A percentile compares a stretch with the other conserved stretches of the same genome.
phyloP scores from a whole-genome alignment of 1,139 yeast species.

The Hyphopichia pseudoburtonii region DNA sequence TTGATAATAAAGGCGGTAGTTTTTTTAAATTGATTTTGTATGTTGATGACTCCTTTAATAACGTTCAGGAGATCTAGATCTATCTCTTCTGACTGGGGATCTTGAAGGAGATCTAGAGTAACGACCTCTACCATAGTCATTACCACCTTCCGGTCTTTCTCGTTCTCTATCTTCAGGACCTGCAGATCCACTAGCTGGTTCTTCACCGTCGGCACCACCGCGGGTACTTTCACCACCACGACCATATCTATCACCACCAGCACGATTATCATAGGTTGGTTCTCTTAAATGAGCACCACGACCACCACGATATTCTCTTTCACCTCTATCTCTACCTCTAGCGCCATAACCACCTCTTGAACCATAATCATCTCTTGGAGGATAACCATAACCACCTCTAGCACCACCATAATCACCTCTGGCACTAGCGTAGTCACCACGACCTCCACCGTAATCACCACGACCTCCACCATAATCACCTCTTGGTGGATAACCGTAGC shows the following conservation, averaged over 20 bases:
- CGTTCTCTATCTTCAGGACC: slow-evolving; percentile 11
- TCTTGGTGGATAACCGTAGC: slow-evolving; percentile 15
- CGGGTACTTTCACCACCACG: slow-evolving; percentile 4
- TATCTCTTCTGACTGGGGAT: slow-evolving; percentile 38
- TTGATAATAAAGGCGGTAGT: neutral
- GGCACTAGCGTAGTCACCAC: no score
- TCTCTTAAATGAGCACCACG: slow-evolving; percentile 21
- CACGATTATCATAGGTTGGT: slow-evolving; percentile 21
- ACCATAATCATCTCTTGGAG: slow-evolving; percentile 10
- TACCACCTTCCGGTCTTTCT: slow-evolving; percentile 10
- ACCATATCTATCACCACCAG: slow-evolving; percentile 13
- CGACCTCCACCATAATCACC: slow-evolving; percentile 18
- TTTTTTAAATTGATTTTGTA: no score
- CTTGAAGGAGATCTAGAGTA: slow-evolving; percentile 44
- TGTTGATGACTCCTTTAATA: no score
- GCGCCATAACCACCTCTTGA: slow-evolving; percentile 9
- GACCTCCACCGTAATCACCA: slow-evolving; percentile 20
- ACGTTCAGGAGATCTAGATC: slow-evolving; percentile 46
- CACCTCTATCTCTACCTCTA: slow-evolving; percentile 14
- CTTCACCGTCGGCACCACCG: slow-evolving; percentile 10
- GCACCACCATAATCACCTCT: neutral
- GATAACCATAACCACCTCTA: slow-evolving; percentile 13
- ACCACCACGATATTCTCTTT: slow-evolving; percentile 15
- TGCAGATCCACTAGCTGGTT: neutral
- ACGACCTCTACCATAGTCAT: slow-evolving; percentile 23